Evolutionary conservation across 2,329 filamentous ascomycete genomes (phyloP), one percentile per base, ranked within the genome.

Genomic region (Nectriaceae sp.): DNA sequence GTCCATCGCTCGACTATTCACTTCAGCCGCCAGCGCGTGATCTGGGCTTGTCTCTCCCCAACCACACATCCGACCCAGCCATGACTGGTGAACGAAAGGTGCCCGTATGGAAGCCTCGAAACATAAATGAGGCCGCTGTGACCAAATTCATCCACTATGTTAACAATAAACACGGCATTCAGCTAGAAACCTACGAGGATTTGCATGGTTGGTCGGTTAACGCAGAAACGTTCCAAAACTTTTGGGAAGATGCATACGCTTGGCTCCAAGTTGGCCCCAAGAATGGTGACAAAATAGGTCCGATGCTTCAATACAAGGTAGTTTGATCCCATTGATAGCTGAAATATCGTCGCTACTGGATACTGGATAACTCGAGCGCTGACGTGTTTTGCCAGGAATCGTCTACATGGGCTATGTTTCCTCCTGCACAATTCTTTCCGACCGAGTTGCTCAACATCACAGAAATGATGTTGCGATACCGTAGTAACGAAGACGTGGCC

Each of bases 221-320:
- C 4, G 38, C 16, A 4, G n/a, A 8, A 2, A 49, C 42, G 11
- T 43, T 46, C 21, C 24, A 40, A 3, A 39, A 40, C 18, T 52
- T 52, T 15, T 52, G 49, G 49, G 36, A 40, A 18, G 49, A 48
- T 46, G 49, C 49, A 8, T 52, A 40, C 21, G 15, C 20, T 4
- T 52, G 49, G 49, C 39, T 52, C 1, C 21, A 49, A 20, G 15
- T 51, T 4, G 24, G 38, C 20, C 46, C 46, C 3, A 16, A 5
- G 16, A 19, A 11, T 33, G 21, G 37, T 8, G 16, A 6, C 11
- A 19, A 40, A 10, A 21, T 21, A 3, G 21, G 35, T 5, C 11
- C 15, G 3, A 33, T 50, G 1, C 5, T 50, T 19, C 11, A 11
- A 4, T 4, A n/a, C 2, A 13, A 42, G 42, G 39, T 46, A 42